Percentiles rank a stretch among this genome's conserved stretches.
Evolutionary conservation across 805 yeast genomes (phyloP).

Genomic region (Candida oleophila): DNA sequence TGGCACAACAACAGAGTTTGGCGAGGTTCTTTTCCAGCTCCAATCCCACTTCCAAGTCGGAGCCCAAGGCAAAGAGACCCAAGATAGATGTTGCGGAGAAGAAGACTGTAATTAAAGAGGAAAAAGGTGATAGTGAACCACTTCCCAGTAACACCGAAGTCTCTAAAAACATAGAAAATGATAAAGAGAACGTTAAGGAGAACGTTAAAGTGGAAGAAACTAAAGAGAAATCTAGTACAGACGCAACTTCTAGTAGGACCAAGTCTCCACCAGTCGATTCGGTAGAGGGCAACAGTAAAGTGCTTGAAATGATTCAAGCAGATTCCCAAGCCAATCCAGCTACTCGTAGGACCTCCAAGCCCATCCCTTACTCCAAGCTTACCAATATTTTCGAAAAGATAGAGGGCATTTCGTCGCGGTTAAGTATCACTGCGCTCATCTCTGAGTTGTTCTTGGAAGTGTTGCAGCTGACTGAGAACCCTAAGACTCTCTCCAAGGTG

Average conservation of each 20-base stretch:
- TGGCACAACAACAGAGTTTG: constrained; percentile 34
- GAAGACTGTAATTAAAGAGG: background rate
- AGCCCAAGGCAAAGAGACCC: constrained; percentile 4
- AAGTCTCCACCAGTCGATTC: background rate
- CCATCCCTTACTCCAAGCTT: constrained; percentile 39
- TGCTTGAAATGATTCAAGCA: constrained; percentile 2
- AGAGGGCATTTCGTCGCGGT: constrained; percentile 77
- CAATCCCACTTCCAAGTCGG: background rate
- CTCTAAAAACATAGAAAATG: background rate
- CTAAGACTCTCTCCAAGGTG: constrained; percentile 52
- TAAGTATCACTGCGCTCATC: constrained; percentile 75
- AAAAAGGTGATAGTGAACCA: too few species aligned
- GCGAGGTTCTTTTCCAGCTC: constrained; percentile 27
- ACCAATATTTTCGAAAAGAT: constrained; percentile 72
- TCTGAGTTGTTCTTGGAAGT: constrained; percentile 71
- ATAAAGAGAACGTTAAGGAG: constrained; percentile 3
- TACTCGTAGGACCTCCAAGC: constrained; percentile 7
- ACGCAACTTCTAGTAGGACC: background rate
- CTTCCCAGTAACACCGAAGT: background rate
- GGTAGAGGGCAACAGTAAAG: background rate
- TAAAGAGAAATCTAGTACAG: background rate
- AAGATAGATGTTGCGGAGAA: background rate
- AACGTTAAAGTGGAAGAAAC: background rate
- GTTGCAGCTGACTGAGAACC: constrained; percentile 46
- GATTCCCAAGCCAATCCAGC: constrained; percentile 7